phyloP scores from a whole-genome alignment of 2,329 filamentous ascomycete genomes.

The Sporothrix pseudoabietina region DNA sequence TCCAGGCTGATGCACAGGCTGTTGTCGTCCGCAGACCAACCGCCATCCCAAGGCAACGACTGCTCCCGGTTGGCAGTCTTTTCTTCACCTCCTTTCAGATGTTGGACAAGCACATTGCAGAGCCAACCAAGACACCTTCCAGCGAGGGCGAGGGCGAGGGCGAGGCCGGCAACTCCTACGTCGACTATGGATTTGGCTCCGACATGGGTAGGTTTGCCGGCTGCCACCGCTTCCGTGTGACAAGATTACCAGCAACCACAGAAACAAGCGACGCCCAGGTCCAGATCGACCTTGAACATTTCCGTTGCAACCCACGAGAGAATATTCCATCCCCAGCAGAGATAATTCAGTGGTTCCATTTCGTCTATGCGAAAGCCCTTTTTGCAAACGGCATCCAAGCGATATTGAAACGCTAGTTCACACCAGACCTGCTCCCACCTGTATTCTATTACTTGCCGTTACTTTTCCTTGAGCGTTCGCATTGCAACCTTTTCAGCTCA shows the following conservation, averaged over 20 bases:
- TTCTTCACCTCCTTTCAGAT: slow-evolving; percentile 6
- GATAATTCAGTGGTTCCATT: background rate
- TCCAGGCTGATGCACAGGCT: background rate
- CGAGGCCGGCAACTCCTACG: background rate
- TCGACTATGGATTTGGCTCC: slow-evolving; percentile 17
- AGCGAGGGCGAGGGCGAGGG: background rate
- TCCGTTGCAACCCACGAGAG: slow-evolving; percentile 2
- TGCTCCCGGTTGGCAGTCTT: slow-evolving; percentile 14
- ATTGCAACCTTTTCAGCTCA: too few relatives aligned
- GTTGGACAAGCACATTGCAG: background rate
- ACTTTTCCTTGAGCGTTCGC: too few relatives aligned
- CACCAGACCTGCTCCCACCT: background rate
- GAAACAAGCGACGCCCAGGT: background rate
- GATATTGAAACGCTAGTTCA: background rate
- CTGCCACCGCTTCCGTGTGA: slow-evolving; percentile 11
- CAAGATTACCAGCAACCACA: background rate
- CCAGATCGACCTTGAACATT: slow-evolving; percentile 10
- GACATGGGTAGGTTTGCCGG: slow-evolving; percentile 5
- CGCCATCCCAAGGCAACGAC: background rate
- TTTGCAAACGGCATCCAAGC: slow-evolving; percentile 21
- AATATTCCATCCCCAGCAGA: background rate
- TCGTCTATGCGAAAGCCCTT: slow-evolving; percentile 2
- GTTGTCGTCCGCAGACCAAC: background rate
- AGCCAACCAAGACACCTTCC: background rate
- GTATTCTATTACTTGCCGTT: too few relatives aligned